Conservation (phyloP, 1,284 basidiomycete genomes). For the Omphalotus olearius region DNA sequence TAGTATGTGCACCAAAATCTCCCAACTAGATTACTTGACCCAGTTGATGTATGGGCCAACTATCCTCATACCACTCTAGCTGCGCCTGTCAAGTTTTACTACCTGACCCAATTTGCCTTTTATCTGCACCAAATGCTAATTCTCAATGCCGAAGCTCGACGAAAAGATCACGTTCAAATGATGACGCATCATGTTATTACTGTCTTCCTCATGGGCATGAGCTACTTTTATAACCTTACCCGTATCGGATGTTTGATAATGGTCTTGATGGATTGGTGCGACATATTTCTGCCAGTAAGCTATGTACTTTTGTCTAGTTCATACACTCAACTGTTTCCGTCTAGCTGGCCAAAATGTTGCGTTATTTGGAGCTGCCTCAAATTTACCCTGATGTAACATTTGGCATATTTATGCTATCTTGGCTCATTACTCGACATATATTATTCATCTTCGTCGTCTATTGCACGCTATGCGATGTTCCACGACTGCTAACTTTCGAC, state of each 20-base stretch:
- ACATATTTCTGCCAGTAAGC: constrained; percentile 86
- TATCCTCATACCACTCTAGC: constrained; percentile 85
- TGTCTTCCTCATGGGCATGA: constrained; percentile 70
- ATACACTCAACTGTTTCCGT: background rate
- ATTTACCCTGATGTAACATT: constrained; percentile 76
- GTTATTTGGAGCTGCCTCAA: constrained; percentile 69
- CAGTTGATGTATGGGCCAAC: constrained; percentile 69
- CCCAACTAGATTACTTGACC: constrained; percentile 65
- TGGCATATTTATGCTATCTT: constrained; percentile 80
- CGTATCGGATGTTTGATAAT: constrained; percentile 87
- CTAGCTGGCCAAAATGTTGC: constrained; percentile 90
- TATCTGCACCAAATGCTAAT: constrained; percentile 92
- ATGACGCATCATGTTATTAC: constrained; percentile 94
- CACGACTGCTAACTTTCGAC: constrained; percentile 41
- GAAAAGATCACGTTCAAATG: constrained; percentile 96
- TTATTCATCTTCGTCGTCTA: constrained; percentile 72
- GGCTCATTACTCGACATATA: constrained; percentile 84
- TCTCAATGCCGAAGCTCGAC: constrained; percentile 88
- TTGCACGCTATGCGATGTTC: constrained; percentile 50
- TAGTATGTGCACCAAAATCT: constrained; percentile 80
- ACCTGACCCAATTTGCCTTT: constrained; percentile 89
- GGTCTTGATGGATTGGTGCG: constrained; percentile 90
- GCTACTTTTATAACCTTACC: constrained; percentile 84
- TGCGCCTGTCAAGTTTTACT: constrained; percentile 84
- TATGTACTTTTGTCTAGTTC: constrained; percentile 7